phyloP scores from a whole-genome alignment of 176 grass and related monocot genomes.

The Alopecurus myosuroides region DNA sequence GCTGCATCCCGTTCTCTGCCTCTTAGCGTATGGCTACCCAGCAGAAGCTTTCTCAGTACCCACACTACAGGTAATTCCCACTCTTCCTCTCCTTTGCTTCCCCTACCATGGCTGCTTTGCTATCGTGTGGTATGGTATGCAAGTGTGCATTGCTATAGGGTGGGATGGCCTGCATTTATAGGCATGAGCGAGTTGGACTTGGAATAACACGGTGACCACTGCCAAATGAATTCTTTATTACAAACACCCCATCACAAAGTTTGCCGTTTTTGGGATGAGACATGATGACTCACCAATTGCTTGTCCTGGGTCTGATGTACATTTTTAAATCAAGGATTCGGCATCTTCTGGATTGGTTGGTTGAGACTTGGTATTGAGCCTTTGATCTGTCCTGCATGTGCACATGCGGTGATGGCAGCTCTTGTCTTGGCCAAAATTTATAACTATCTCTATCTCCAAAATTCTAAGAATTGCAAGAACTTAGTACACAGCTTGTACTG shows the following conservation, averaged over 20 bases:
- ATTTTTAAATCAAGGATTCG: constrained; percentile 17
- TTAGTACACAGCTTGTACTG: neutral
- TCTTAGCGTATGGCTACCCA: constrained; percentile 38
- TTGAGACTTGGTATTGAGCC: constrained; percentile 2
- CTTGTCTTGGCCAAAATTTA: neutral
- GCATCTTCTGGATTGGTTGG: constrained; percentile 22
- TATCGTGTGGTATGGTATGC: constrained; percentile 9
- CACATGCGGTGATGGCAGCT: neutral
- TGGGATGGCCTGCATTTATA: constrained; percentile 37
- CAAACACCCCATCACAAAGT: constrained; percentile 14
- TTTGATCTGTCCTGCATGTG: neutral
- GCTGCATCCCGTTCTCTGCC: constrained; percentile 57
- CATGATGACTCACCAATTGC: neutral
- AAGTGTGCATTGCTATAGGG: constrained; percentile 10
- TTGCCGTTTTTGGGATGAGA: constrained; percentile 40
- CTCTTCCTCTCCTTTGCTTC: neutral
- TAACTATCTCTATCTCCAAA: no score
- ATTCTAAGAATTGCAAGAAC: neutral
- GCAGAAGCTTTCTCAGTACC: neutral
- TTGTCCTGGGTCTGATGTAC: neutral
- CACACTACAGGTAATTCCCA: neutral
- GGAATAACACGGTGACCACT: neutral
- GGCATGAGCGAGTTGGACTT: constrained; percentile 27
- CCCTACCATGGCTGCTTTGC: constrained; percentile 7
- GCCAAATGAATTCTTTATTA: neutral